A percentile compares a stretch with the other conserved stretches of the same genome.
phyloP scores from a whole-genome alignment of 2,329 filamentous ascomycete genomes.

The Fusarium zealandicum region DNA sequence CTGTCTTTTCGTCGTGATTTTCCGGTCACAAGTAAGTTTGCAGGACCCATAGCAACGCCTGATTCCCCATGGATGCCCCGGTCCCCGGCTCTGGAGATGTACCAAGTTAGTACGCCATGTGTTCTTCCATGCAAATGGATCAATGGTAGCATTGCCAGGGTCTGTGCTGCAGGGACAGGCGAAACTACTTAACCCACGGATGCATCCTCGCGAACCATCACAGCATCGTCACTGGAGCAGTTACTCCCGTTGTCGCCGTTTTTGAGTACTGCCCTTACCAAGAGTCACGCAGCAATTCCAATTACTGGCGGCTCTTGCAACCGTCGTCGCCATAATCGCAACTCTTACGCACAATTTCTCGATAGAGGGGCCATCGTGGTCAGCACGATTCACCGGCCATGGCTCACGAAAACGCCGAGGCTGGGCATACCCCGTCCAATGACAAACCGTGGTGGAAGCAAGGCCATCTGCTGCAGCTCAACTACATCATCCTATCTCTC shows the following conservation, averaged over 20 bases:
- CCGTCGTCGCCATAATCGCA: no score
- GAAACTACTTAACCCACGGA: conserved; percentile 1
- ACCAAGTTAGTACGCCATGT: not conserved
- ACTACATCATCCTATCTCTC: conserved; percentile 26
- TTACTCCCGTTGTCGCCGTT: no score
- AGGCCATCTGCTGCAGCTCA: conserved; percentile 21
- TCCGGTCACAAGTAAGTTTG: not conserved
- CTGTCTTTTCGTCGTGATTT: not conserved
- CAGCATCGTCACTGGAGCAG: no score
- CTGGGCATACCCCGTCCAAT: conserved; percentile 2
- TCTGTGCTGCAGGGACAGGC: not conserved
- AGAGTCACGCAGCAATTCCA: not conserved
- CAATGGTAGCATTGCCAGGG: not conserved
- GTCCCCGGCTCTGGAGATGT: conserved; percentile 7
- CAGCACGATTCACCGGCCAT: not conserved
- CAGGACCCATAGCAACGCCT: conserved; percentile 13
- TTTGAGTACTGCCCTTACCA: no score
- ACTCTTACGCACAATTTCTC: no score
- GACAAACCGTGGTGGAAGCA: conserved; percentile 26
- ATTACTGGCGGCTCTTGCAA: no score
- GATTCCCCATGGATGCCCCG: conserved; percentile 22
- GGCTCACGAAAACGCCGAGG: not conserved
- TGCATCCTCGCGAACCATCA: not conserved
- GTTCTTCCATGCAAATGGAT: not conserved
- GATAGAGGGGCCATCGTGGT: not conserved